A percentile compares a stretch with the other conserved stretches of the same genome.
These are phyloP conservation scores for Tritrichomonas musculus DNA, from an alignment of 208 protist species.

Conservation along the genomic window DNA sequence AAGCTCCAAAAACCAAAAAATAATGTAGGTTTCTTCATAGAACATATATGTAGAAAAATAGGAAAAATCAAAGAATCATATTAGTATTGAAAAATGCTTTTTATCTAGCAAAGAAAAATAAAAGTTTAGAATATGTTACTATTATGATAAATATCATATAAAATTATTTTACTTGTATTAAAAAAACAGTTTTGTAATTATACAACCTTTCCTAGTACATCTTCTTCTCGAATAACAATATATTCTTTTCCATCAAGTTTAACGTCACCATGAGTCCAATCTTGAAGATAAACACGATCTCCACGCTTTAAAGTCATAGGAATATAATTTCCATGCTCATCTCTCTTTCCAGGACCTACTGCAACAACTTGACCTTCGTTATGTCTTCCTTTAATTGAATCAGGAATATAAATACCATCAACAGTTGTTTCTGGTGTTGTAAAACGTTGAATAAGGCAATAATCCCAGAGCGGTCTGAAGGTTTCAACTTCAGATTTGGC, in stretches of 20 bases:
- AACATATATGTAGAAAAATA: neutral
- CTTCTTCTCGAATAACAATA: conserved; percentile 16
- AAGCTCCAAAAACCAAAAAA: too few species aligned
- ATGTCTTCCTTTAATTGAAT: neutral
- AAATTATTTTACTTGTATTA: neutral
- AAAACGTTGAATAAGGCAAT: neutral
- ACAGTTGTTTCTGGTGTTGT: neutral
- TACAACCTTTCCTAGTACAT: neutral
- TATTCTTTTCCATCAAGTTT: conserved; percentile 27
- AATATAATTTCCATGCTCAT: neutral
- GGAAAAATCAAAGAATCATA: neutral
- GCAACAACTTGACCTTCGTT: neutral
- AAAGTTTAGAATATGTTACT: neutral
- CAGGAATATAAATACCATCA: neutral
- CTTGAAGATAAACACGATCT: neutral
- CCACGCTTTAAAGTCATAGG: neutral
- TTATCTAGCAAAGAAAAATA: neutral
- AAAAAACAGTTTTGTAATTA: neutral
- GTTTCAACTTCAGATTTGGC: neutral
- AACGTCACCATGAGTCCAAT: neutral
- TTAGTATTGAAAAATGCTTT: neutral
- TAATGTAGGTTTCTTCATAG: neutral
- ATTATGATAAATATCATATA: neutral
- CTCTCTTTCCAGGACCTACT: neutral
- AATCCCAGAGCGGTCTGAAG: neutral